phyloP scores from a whole-genome alignment of 768 basidiomycete genomes.

The Tylopilus subfusipes region DNA sequence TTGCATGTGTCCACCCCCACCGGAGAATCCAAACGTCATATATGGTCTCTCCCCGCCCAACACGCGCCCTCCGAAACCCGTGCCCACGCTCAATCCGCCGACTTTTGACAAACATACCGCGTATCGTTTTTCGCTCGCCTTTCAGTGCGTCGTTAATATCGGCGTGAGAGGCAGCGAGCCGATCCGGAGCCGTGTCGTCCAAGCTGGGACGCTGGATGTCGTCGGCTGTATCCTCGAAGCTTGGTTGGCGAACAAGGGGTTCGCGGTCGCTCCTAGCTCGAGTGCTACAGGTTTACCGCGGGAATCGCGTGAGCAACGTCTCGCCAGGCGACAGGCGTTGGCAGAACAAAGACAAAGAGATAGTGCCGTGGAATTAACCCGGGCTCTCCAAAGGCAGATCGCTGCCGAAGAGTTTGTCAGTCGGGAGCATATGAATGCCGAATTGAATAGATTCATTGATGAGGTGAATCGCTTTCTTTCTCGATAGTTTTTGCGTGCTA shows the following conservation, averaged over 20 bases:
- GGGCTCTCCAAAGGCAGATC: slow-evolving; percentile 54
- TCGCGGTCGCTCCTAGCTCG: slow-evolving; percentile 78
- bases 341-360: slow-evolving; percentile 57
- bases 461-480: slow-evolving; percentile 24
- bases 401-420: slow-evolving; percentile 31
- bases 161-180: slow-evolving; percentile 93
- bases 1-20: slow-evolving; percentile 77
- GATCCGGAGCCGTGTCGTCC: slow-evolving; percentile 88
- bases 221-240: slow-evolving; percentile 92
- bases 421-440: slow-evolving; percentile 5
- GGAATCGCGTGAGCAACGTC: slow-evolving; percentile 72
- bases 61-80: slow-evolving; percentile 50
- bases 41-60: slow-evolving; percentile 75
- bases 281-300: slow-evolving; percentile 71
- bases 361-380: slow-evolving; percentile 48
- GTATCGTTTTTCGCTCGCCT: slow-evolving; percentile 87
- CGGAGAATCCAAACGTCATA: slow-evolving; percentile 70
- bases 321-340: slow-evolving; percentile 56
- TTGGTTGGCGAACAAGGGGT: slow-evolving; percentile 86
- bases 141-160: slow-evolving; percentile 96
- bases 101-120: slow-evolving; percentile 80
- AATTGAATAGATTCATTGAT: slow-evolving; percentile 12
- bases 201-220: slow-evolving; percentile 90
- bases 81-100: slow-evolving; percentile 63
- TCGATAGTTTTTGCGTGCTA: slow-evolving; percentile 1